phyloP scores from a whole-genome alignment of 2,329 filamentous ascomycete genomes.

The Plectosphaerella sp. region DNA sequence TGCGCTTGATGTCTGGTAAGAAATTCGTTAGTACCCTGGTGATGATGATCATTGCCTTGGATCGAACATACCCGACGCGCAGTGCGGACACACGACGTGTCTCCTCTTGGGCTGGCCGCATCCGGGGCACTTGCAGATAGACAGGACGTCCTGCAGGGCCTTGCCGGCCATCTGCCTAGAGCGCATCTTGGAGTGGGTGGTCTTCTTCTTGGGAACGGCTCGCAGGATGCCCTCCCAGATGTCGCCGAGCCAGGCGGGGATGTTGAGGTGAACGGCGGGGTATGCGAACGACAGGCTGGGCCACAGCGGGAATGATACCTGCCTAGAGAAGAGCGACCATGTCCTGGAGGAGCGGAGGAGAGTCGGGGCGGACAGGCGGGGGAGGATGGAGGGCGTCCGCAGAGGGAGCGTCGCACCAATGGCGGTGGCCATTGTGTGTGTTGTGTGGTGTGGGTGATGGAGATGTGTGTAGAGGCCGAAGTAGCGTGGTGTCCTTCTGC shows the following conservation, averaged over 20 bases:
- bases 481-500: too few relatives aligned
- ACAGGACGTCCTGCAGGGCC: conserved; percentile 83
- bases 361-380: conserved; percentile 42
- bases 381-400: conserved; percentile 43
- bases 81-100: conserved; percentile 84
- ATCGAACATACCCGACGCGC: conserved; percentile 66
- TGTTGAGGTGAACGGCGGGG: conserved; percentile 52
- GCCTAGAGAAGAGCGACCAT: conserved; percentile 24
- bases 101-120: conserved; percentile 86
- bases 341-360: conserved; percentile 37
- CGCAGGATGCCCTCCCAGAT: conserved; percentile 91
- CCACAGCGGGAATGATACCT: not conserved
- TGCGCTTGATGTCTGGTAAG: conserved; percentile 37
- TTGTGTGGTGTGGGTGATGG: not conserved
- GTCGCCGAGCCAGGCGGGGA: conserved; percentile 63
- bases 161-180: conserved; percentile 94
- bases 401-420: conserved; percentile 12
- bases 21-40: conserved; percentile 11
- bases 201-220: conserved; percentile 98
- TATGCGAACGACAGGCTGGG: conserved; percentile 50
- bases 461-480: too few relatives aligned
- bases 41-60: not conserved
- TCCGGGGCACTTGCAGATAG: conserved; percentile 81
- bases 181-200: conserved; percentile 91
- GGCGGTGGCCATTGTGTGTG: conserved; percentile 38